Percentiles rank a stretch among this genome's conserved stretches.
Conservation (phyloP, 441 rosid species). For the Macaranga tanarius region DNA sequence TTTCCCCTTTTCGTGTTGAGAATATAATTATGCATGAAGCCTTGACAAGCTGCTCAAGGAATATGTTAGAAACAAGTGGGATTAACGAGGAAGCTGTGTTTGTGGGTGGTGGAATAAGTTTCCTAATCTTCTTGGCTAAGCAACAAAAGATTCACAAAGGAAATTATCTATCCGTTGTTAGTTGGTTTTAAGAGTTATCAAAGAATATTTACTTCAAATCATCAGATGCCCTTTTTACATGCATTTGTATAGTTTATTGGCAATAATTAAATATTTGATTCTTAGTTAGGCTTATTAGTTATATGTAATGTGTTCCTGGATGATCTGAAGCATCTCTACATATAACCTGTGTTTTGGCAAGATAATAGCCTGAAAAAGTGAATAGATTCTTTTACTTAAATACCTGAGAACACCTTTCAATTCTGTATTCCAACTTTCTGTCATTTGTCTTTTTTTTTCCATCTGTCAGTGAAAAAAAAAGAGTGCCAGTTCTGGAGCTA, state of each 20-base stretch:
- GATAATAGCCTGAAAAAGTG: no score
- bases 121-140: constrained; percentile 29
- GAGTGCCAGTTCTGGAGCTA: neutral
- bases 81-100: constrained; percentile 13
- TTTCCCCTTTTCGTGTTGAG: no score
- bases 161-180: constrained; percentile 21
- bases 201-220: constrained; percentile 8
- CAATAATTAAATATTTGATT: neutral
- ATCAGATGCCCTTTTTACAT: constrained; percentile 3
- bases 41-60: constrained; percentile 13
- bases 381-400: no score
- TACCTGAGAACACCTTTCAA: no score
- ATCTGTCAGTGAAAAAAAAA: neutral
- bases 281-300: no score
- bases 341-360: no score
- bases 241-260: neutral
- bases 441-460: neutral
- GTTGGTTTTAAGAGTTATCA: constrained; percentile 16
- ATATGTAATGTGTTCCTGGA: no score
- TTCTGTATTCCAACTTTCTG: neutral
- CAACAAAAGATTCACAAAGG: constrained; percentile 27
- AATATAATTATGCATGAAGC: constrained; percentile 1
- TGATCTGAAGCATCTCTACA: no score
- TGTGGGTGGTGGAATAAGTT: constrained; percentile 27
- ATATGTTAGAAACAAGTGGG: constrained; percentile 24